Percentiles rank a stretch among this genome's conserved stretches.
Evolutionary conservation across 768 basidiomycete genomes (phyloP).

Genomic region (Russula compacta): DNA sequence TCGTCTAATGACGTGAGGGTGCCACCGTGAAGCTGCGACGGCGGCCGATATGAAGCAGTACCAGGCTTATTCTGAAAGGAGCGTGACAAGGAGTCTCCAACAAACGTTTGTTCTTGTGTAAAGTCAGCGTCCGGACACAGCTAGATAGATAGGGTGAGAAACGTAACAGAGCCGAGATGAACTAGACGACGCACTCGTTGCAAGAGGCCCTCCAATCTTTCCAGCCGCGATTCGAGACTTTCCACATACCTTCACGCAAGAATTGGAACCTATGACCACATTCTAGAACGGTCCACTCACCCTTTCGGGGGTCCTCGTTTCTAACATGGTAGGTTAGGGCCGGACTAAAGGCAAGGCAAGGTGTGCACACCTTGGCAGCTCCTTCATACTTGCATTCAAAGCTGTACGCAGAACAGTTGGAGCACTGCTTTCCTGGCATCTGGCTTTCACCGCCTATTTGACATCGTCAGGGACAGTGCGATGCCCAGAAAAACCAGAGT

Average conservation of each 20-base stretch:
- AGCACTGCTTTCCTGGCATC: conserved; percentile 52
- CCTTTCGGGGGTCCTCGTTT: conserved; percentile 56
- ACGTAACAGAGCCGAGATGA: neutral
- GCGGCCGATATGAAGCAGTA: neutral
- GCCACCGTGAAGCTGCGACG: neutral
- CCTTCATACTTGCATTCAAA: conserved; percentile 61
- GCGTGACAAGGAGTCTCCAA: conserved; percentile 9
- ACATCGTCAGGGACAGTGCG: neutral
- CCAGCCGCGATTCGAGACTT: conserved; percentile 35
- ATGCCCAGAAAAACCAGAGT: neutral
- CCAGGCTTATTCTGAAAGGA: conserved; percentile 12
- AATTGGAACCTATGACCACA: neutral
- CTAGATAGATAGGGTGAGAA: conserved; percentile 27
- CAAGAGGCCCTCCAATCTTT: conserved; percentile 34
- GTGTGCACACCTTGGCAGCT: conserved; percentile 47
- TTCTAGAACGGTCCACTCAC: conserved; percentile 26
- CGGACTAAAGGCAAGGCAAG: neutral
- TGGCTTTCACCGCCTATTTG: conserved; percentile 57
- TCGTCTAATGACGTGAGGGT: neutral
- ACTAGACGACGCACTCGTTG: conserved; percentile 26
- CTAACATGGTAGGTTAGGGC: conserved; percentile 18
- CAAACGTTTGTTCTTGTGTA: conserved; percentile 40
- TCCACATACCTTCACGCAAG: conserved; percentile 28
- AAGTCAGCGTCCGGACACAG: conserved; percentile 58
- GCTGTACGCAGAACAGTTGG: conserved; percentile 50